phyloP scores from a whole-genome alignment of 2,329 filamentous ascomycete species.

The Penicillium sp. region DNA sequence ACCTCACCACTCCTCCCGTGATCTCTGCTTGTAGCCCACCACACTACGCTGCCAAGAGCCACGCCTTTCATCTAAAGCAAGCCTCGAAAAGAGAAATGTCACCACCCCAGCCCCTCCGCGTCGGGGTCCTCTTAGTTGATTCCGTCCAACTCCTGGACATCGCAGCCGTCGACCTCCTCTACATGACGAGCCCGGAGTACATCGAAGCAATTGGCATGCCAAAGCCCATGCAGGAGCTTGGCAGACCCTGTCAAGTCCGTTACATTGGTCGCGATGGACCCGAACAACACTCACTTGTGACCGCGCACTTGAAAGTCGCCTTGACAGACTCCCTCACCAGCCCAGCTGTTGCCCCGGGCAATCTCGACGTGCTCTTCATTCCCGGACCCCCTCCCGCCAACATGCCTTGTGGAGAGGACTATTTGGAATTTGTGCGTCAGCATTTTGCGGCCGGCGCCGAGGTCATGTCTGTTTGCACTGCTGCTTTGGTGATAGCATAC shows the following conservation, averaged over 20 bases:
- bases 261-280: conserved; percentile 34
- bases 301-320: conserved; percentile 33
- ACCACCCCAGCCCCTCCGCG: conserved; percentile 11
- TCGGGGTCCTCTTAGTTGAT: conserved; percentile 43
- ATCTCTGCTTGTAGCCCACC: no score
- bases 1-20: no score
- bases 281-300: conserved; percentile 20
- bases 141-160: conserved; percentile 46
- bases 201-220: conserved; percentile 37
- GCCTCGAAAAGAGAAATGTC: background rate
- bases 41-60: no score
- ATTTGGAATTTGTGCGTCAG: conserved; percentile 35
- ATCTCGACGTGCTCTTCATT: conserved; percentile 42
- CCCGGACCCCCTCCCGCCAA: conserved; percentile 41
- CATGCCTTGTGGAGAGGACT: conserved; percentile 31
- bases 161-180: conserved; percentile 43
- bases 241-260: conserved; percentile 32
- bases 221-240: conserved; percentile 30
- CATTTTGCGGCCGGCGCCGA: conserved; percentile 35
- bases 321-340: conserved; percentile 35
- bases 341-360: conserved; percentile 37
- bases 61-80: no score
- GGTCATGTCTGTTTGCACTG: conserved; percentile 34
- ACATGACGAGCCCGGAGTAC: conserved; percentile 38
- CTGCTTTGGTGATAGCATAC: conserved; percentile 25